These are phyloP conservation scores for Amanita jacksonii DNA, from an alignment of 768 basidiomycete genomes.

Conservation along the genomic window DNA sequence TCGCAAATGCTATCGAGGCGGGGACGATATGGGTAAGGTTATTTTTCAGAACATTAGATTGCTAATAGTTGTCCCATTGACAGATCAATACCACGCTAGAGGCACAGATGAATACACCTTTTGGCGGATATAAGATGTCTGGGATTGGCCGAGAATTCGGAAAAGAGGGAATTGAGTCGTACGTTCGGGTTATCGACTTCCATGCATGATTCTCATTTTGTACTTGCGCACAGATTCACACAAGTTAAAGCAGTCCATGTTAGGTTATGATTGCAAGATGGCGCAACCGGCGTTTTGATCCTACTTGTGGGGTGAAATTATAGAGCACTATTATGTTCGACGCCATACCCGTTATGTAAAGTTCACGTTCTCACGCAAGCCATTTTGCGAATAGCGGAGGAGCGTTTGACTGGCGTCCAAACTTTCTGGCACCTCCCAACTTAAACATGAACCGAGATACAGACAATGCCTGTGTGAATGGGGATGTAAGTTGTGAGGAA, in stretches of 20 bases:
- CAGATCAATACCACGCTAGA: not conserved
- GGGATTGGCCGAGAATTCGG: conserved; percentile 78
- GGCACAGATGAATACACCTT: conserved; percentile 55
- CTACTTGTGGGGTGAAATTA: too few species aligned
- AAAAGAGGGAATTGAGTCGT: conserved; percentile 63
- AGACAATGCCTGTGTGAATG: too few species aligned
- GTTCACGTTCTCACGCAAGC: too few species aligned
- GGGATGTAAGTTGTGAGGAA: too few species aligned
- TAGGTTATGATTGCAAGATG: conserved; percentile 14
- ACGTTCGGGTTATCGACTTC: conserved; percentile 9
- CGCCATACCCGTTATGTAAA: too few species aligned
- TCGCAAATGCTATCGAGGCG: conserved; percentile 68
- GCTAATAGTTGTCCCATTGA: not conserved
- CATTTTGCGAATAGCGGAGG: too few species aligned
- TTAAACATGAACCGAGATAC: too few species aligned
- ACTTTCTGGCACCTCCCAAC: too few species aligned
- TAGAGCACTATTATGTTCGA: too few species aligned
- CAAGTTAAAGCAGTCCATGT: conserved; percentile 65
- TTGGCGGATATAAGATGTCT: conserved; percentile 81
- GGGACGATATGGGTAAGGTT: conserved; percentile 63
- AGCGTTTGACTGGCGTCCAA: too few species aligned
- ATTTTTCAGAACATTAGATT: conserved; percentile 6
- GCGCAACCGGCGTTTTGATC: too few species aligned
- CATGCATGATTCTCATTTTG: conserved; percentile 1
- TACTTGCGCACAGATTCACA: conserved; percentile 36